Evolutionary conservation across 495 filamentous ascomycete species (phyloP), one percentile per base, ranked within the genome.

Genomic region (Tetracladium setigerum): DNA sequence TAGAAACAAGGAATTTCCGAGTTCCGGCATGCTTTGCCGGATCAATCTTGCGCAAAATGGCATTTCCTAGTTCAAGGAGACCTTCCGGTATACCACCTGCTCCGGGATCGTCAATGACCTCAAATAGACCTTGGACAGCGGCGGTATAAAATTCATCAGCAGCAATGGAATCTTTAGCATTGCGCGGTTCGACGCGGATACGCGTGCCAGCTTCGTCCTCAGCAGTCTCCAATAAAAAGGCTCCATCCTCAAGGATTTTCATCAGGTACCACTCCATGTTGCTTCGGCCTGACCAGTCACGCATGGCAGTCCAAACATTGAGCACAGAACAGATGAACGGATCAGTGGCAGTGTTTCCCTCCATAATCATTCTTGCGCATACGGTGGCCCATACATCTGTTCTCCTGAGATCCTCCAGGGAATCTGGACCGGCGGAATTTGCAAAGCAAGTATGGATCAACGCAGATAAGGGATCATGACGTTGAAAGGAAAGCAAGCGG

Each of bases 211-310:
- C 71, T 43, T 77, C 73, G 67, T 88, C 82, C 67, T 86, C 77
- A 61, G 82, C 73, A 56, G 76, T 73, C 52, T 95, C 88, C 62
- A 95, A 71, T 45, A 98, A 67, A 60, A 95, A 96, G 19, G 86
- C 81, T 49, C 92, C 92, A 58, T 90, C 86, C 65, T 95, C 87
- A 15, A 98, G 76, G 48, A 91, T 84, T 59, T 88, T 82, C 87
- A 94, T 91, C 5, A 98, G 77, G 59, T 89, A 95, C 58, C 87
- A 82, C 68, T 95, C 90, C 71, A 98, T 82, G 54, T 87, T 89
- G 52, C 81, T 79, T 51, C 82, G 86, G 46, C 87, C 85, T 47
- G 85, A 83, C 92, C 92, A 97, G 59, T 88, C 83, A 59, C 86
- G 80, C 70, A 87, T 84, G 31, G 79, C 76, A 44, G 89, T 78